These are phyloP conservation scores for Trypanosoma grayi DNA, from an alignment of 208 protist genomes.

Conservation along the genomic window DNA sequence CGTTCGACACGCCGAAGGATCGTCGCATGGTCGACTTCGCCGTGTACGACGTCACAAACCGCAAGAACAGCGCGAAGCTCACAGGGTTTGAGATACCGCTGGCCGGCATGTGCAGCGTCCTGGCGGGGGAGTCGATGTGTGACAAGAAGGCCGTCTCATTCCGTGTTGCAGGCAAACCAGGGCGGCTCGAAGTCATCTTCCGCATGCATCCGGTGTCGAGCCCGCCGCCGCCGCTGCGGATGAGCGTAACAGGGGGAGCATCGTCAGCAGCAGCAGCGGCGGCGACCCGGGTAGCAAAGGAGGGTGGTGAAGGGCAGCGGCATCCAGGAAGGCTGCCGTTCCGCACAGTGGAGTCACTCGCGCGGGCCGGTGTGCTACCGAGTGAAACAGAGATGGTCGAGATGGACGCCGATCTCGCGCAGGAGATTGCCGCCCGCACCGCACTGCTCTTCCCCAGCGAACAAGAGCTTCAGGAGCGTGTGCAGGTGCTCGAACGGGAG, in stretches of 20 bases:
- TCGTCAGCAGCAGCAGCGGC: slow-evolving; percentile 6
- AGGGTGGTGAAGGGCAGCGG: not conserved
- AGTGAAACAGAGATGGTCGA: slow-evolving; percentile 46
- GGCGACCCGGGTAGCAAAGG: slow-evolving; percentile 4
- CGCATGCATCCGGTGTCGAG: slow-evolving; percentile 80
- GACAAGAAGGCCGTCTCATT: slow-evolving; percentile 87
- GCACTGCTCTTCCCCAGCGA: slow-evolving; percentile 74
- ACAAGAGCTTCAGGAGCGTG: slow-evolving; percentile 47
- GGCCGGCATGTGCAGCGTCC: slow-evolving; percentile 86
- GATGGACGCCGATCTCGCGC: slow-evolving; percentile 74
- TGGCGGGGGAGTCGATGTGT: slow-evolving; percentile 80
- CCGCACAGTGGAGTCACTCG: slow-evolving; percentile 53
- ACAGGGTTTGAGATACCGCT: slow-evolving; percentile 86
- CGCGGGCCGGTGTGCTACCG: slow-evolving; percentile 58
- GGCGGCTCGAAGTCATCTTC: slow-evolving; percentile 79
- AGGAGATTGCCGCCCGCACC: slow-evolving; percentile 76
- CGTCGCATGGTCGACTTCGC: slow-evolving; percentile 62
- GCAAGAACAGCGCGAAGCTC: slow-evolving; percentile 69
- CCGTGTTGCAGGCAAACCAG: slow-evolving; percentile 63
- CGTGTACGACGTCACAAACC: slow-evolving; percentile 85
- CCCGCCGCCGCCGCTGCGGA: slow-evolving; percentile 47
- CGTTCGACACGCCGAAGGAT: slow-evolving; percentile 84
- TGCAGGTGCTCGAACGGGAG: slow-evolving; percentile 63
- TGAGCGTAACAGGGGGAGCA: slow-evolving; percentile 8
- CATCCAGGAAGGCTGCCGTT: slow-evolving; percentile 47